Conservation (phyloP, 2,329 filamentous ascomycete species). For the Fusarium acutatum region DNA sequence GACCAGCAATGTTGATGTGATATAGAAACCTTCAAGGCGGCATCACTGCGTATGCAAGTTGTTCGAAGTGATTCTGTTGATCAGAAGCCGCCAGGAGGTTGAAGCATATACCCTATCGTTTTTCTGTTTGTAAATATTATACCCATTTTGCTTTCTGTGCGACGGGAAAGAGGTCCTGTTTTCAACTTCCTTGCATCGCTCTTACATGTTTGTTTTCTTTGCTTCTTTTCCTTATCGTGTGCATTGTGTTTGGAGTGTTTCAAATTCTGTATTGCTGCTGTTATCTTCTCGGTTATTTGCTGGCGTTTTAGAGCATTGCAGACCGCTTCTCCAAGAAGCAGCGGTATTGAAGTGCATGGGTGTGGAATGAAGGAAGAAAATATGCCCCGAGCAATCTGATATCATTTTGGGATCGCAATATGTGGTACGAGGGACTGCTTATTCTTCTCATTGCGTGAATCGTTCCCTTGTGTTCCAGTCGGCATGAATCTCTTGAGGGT, state of each 20-base stretch:
- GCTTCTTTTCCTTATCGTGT: not conserved
- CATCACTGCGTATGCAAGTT: not conserved
- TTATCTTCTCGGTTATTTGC: not conserved
- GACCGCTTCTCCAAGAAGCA: not conserved
- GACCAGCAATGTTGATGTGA: not conserved
- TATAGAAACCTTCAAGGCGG: not conserved
- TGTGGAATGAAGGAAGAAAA: not conserved
- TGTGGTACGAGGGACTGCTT: not conserved
- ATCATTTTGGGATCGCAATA: not conserved
- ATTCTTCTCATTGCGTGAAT: not conserved
- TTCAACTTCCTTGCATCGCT: not conserved
- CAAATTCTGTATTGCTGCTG: not conserved
- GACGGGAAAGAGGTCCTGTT: not conserved
- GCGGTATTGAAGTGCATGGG: not conserved
- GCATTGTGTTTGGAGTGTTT: not conserved
- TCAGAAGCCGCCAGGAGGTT: not conserved
- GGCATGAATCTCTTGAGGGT: not conserved
- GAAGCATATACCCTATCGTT: not conserved
- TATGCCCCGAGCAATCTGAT: not conserved
- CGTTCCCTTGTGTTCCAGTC: not conserved
- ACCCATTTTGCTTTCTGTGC: not conserved
- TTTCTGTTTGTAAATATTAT: not conserved
- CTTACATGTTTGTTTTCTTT: not conserved
- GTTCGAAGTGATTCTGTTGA: not conserved
- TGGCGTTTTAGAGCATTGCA: not conserved